Conservation (phyloP, 345 rosid genomes). For the Atalantia buxifolia region DNA sequence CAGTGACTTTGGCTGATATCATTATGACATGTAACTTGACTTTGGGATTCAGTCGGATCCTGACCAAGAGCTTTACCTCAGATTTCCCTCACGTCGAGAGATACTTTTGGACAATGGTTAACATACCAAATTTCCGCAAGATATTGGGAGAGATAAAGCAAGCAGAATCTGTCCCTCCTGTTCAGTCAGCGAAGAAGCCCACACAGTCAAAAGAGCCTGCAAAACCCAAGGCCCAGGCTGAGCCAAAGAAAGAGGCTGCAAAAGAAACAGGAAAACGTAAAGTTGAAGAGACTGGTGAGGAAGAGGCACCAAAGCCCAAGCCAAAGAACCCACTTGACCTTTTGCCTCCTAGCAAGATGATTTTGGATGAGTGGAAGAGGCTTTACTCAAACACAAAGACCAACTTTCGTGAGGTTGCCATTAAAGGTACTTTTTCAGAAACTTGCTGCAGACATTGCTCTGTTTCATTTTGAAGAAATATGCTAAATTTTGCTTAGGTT, state of each 20-base stretch:
- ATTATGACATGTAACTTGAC: constrained; percentile 67
- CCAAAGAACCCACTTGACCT: constrained; percentile 93
- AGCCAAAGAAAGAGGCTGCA: constrained; percentile 48
- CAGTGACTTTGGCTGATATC: constrained; percentile 84
- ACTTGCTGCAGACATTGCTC: neutral
- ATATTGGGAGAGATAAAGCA: constrained; percentile 79
- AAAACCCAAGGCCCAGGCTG: constrained; percentile 65
- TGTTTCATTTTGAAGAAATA: neutral
- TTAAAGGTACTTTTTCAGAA: constrained; percentile 52
- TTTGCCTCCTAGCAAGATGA: constrained; percentile 89
- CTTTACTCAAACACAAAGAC: constrained; percentile 92
- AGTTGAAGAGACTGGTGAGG: constrained; percentile 28
- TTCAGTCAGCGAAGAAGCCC: constrained; percentile 60
- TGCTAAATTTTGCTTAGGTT: neutral
- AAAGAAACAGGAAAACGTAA: constrained; percentile 31
- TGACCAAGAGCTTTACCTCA: constrained; percentile 86
- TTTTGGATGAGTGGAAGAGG: constrained; percentile 96
- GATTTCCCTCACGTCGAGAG: constrained; percentile 96
- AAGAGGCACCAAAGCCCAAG: constrained; percentile 81
- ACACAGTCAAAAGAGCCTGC: constrained; percentile 54
- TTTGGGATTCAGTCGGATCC: constrained; percentile 46
- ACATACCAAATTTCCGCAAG: constrained; percentile 84
- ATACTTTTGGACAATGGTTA: constrained; percentile 93
- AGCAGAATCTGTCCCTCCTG: constrained; percentile 57
- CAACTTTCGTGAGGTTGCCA: constrained; percentile 94